Evolutionary conservation across 768 basidiomycete species (phyloP).

Genomic region (Macrolepiota albuminosa): DNA sequence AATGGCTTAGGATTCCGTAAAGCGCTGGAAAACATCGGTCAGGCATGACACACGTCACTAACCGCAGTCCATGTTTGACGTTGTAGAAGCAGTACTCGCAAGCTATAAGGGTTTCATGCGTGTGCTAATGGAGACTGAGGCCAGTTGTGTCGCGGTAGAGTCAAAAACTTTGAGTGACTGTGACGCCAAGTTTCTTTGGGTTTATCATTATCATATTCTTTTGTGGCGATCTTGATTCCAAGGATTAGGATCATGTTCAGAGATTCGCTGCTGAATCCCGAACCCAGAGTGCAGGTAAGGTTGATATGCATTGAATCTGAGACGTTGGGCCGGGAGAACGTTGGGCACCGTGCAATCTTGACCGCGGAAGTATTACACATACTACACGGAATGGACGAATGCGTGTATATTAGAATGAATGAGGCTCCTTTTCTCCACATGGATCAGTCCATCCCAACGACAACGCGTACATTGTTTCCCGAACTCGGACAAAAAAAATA

Average conservation of each 20-base stretch:
- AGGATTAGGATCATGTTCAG: background rate
- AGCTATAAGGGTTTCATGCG: background rate
- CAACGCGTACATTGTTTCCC: background rate
- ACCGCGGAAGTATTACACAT: constrained; percentile 1
- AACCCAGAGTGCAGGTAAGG: background rate
- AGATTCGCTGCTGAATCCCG: background rate
- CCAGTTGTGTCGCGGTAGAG: background rate
- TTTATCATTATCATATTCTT: background rate
- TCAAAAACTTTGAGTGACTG: background rate
- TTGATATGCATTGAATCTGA: background rate
- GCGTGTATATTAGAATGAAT: background rate
- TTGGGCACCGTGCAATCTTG: constrained; percentile 1
- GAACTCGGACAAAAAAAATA: background rate
- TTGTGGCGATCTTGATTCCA: background rate
- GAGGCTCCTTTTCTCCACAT: constrained; percentile 1
- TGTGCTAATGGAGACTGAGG: background rate
- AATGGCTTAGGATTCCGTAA: background rate
- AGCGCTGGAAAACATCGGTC: background rate
- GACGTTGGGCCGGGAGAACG: constrained; percentile 5
- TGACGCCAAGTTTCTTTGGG: background rate
- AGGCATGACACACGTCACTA: background rate
- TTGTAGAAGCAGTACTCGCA: background rate
- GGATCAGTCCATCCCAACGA: background rate
- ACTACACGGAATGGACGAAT: background rate
- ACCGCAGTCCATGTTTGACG: too few species aligned